Percentiles rank a stretch among this genome's conserved stretches.
phyloP scores from a whole-genome alignment of 306 rosid genomes.

The Corylus heterophylla region DNA sequence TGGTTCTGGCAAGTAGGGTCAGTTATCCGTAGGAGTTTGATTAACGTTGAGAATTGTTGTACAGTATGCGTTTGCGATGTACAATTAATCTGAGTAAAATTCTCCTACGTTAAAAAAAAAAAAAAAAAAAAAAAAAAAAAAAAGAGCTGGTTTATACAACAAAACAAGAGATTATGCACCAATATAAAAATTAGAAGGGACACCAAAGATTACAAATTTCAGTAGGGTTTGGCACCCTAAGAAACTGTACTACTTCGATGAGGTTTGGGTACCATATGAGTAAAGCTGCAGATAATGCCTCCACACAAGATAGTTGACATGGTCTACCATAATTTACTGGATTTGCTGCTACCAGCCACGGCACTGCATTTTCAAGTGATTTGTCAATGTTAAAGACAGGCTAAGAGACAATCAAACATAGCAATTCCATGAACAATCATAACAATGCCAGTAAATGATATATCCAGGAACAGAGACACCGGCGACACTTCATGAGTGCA shows the following conservation, averaged over 20 bases:
- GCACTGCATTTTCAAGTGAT: conserved; percentile 56
- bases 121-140: too few relatives aligned
- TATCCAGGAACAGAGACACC: background rate
- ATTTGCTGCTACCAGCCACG: conserved; percentile 98
- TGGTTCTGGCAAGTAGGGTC: too few relatives aligned
- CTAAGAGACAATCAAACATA: conserved; percentile 10
- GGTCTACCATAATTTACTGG: conserved; percentile 97
- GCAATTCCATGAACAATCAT: conserved; percentile 10
- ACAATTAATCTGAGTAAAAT: too few relatives aligned
- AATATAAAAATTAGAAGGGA: background rate
- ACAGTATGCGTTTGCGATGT: too few relatives aligned
- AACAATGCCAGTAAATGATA: background rate
- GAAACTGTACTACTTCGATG: background rate
- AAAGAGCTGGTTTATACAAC: background rate
- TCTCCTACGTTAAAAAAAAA: too few relatives aligned
- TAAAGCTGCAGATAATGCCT: conserved; percentile 97
- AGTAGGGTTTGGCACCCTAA: conserved; percentile 7
- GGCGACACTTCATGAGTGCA: background rate
- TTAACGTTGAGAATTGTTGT: too few relatives aligned
- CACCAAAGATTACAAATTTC: background rate
- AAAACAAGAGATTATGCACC: background rate
- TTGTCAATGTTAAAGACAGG: conserved; percentile 24
- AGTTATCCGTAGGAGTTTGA: too few relatives aligned
- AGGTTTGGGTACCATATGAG: conserved; percentile 64
- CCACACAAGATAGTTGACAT: conserved; percentile 93